Evolutionary conservation across 495 filamentous ascomycete genomes (phyloP).

Genomic region (Penicillium goetzii): DNA sequence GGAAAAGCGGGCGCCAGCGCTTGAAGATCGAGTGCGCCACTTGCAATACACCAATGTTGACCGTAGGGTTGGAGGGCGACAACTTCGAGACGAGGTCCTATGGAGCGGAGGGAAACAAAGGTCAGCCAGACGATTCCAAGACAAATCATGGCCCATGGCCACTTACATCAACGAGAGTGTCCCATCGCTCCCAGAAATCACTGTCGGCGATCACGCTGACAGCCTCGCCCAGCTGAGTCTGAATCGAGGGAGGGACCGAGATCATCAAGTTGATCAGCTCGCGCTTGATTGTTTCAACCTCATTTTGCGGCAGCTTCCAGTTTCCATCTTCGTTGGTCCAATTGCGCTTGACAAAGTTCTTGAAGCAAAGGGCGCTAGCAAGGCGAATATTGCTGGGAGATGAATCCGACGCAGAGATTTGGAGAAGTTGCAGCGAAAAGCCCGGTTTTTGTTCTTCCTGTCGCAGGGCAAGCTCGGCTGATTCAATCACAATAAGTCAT

Average conservation of each 20-base stretch:
- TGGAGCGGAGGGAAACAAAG: not conserved
- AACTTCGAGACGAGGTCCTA: constrained; percentile 89
- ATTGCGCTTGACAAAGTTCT: constrained; percentile 93
- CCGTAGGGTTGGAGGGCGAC: constrained; percentile 70
- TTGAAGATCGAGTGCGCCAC: constrained; percentile 98
- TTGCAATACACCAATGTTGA: constrained; percentile 92
- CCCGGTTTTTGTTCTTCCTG: constrained; percentile 75
- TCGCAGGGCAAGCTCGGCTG: constrained; percentile 80
- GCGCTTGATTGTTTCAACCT: constrained; percentile 86
- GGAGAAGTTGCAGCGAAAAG: constrained; percentile 86
- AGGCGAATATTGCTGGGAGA: constrained; percentile 77
- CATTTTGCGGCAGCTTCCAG: constrained; percentile 78
- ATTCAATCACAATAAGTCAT: constrained; percentile 20
- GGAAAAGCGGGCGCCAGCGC: constrained; percentile 90
- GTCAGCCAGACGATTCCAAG: not conserved
- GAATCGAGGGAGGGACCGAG: constrained; percentile 79
- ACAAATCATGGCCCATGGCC: not conserved
- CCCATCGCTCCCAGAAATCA: constrained; percentile 95
- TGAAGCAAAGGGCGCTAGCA: constrained; percentile 93
- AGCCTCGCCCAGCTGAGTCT: constrained; percentile 92
- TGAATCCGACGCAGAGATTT: constrained; percentile 75
- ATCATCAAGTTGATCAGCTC: constrained; percentile 98
- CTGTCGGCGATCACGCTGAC: constrained; percentile 97
- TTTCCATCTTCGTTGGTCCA: constrained; percentile 93
- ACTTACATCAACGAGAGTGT: constrained; percentile 79